Percentiles rank a stretch among this genome's conserved stretches.
These are phyloP conservation scores for Lactarius hatsudake DNA, from an alignment of 768 basidiomycete species.

Conservation along the genomic window DNA sequence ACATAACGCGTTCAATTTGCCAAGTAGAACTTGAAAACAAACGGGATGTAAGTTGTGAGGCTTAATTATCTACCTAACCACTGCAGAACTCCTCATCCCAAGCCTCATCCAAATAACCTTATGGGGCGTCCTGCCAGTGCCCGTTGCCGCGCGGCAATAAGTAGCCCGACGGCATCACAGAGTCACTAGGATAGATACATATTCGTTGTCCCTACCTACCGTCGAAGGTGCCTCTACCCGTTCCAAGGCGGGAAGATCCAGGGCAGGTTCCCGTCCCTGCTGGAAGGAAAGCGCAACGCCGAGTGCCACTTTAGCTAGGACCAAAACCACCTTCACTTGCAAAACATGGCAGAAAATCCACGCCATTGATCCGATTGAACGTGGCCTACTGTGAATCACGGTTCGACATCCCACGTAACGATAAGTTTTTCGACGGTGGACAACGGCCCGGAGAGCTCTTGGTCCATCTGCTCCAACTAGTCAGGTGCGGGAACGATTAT, in stretches of 20 bases:
- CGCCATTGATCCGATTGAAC: not conserved
- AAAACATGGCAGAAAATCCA: not conserved
- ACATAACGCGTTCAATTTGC: conserved; percentile 21
- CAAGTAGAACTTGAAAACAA: too few species aligned
- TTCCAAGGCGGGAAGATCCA: not conserved
- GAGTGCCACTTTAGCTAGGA: not conserved
- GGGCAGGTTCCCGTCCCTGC: not conserved
- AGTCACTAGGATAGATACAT: not conserved
- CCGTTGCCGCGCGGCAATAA: not conserved
- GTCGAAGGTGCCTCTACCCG: not conserved
- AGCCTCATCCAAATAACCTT: not conserved
- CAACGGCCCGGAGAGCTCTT: not conserved
- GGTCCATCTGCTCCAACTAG: not conserved
- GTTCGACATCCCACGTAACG: not conserved
- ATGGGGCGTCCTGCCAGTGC: not conserved
- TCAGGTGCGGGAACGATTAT: not conserved
- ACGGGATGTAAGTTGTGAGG: too few species aligned
- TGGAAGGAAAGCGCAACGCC: not conserved
- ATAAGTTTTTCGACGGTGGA: not conserved
- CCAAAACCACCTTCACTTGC: not conserved
- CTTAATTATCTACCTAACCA: too few species aligned
- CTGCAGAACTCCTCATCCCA: too few species aligned
- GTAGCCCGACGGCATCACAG: not conserved
- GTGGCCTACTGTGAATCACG: not conserved
- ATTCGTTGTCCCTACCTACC: not conserved